Percentiles rank a stretch among this genome's conserved stretches.
Evolutionary conservation across 345 rosid species (phyloP).

Genomic region (Eucalyptus tenuipes): DNA sequence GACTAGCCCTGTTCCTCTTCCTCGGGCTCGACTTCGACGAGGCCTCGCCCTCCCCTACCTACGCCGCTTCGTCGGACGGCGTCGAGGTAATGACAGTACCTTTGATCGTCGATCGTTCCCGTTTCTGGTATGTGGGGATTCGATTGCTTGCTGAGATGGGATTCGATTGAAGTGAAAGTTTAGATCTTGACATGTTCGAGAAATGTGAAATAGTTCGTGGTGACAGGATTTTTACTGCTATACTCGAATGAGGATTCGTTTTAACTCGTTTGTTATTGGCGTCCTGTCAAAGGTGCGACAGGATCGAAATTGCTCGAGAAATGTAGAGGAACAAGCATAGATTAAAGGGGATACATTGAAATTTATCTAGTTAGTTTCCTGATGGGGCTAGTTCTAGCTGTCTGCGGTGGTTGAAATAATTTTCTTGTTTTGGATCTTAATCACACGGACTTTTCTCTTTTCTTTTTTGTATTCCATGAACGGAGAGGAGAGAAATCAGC

Average conservation of each 20-base stretch:
- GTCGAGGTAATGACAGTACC: slow-evolving; percentile 59
- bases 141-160: no score
- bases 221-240: background rate
- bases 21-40: slow-evolving; percentile 48
- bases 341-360: background rate
- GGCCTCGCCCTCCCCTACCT: slow-evolving; percentile 28
- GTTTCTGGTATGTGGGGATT: background rate
- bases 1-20: slow-evolving; percentile 57
- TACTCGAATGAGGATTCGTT: background rate
- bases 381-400: background rate
- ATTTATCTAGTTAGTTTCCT: background rate
- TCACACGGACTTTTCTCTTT: background rate
- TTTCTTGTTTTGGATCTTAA: background rate
- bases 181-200: background rate
- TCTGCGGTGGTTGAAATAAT: background rate
- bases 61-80: slow-evolving; percentile 54
- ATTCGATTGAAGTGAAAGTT: background rate
- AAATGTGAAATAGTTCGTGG: background rate
- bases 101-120: background rate
- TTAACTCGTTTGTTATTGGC: background rate
- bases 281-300: background rate
- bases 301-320: background rate
- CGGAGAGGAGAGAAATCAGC: background rate
- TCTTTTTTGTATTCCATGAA: background rate
- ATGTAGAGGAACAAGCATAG: background rate